Conservation (phyloP, 75 land plant genomes). For the Sequoiadendron giganteum region DNA sequence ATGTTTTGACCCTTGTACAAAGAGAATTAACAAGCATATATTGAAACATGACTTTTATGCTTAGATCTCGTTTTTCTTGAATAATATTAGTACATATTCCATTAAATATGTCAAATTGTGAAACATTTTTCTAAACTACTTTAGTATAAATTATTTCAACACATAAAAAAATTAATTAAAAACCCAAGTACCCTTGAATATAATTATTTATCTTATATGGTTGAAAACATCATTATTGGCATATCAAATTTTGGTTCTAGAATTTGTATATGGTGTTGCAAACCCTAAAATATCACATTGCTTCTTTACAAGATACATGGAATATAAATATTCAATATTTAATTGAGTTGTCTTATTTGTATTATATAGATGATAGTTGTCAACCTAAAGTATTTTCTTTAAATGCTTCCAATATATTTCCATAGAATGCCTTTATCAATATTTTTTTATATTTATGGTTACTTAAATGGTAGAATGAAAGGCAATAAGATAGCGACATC, state of each 20-base stretch:
- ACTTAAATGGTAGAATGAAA: no score
- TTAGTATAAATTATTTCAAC: conserved; percentile 39
- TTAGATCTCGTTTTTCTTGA: no score
- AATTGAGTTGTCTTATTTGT: no score
- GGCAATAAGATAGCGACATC: no score
- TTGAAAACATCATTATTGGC: conserved; percentile 81
- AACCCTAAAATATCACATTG: conserved; percentile 90
- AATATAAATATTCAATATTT: conserved; percentile 86
- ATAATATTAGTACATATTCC: no score
- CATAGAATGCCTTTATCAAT: no score
- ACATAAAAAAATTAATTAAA: conserved; percentile 83
- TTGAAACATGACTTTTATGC: not conserved
- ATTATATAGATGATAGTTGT: no score
- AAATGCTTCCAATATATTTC: no score
- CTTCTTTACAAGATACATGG: conserved; percentile 85
- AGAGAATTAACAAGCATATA: not conserved
- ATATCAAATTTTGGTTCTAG: conserved; percentile 81
- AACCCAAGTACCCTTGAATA: conserved; percentile 72
- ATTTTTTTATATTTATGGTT: no score
- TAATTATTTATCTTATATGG: conserved; percentile 62
- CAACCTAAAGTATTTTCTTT: no score
- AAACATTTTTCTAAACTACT: not conserved
- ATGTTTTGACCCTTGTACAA: not conserved
- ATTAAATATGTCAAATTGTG: not conserved
- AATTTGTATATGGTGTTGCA: conserved; percentile 81